A percentile compares a stretch with the other conserved stretches of the same genome.
phyloP scores from a whole-genome alignment of 225 moss, liverwort and hornwort species.

The Sphagnum tenellum region DNA sequence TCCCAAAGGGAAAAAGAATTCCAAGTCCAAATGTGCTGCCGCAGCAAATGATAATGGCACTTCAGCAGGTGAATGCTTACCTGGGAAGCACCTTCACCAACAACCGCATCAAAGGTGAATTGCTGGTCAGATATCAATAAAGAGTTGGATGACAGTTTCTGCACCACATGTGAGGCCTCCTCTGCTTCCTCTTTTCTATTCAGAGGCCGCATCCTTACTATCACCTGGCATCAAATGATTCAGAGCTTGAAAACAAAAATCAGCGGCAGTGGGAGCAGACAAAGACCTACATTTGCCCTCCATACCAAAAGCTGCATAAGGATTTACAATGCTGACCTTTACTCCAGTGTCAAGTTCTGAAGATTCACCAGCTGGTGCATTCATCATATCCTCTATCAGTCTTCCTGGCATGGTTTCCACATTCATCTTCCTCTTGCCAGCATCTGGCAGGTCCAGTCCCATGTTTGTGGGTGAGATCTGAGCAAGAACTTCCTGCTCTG shows the following conservation, averaged over 20 bases:
- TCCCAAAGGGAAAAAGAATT: not conserved
- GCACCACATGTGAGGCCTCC: slow-evolving; percentile 50
- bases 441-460: slow-evolving; percentile 20
- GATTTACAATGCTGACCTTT: slow-evolving; percentile 30
- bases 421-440: slow-evolving; percentile 52
- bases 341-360: slow-evolving; percentile 52
- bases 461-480: slow-evolving; percentile 6
- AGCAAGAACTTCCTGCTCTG: too few relatives aligned
- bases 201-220: slow-evolving; percentile 70
- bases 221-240: slow-evolving; percentile 37
- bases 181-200: slow-evolving; percentile 61
- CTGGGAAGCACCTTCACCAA: slow-evolving; percentile 64
- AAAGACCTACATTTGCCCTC: not conserved
- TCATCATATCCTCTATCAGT: slow-evolving; percentile 15
- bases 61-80: slow-evolving; percentile 10
- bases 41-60: not conserved
- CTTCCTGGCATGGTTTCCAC: slow-evolving; percentile 25
- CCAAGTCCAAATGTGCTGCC: not conserved
- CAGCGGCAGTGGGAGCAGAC: not conserved
- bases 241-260: not conserved
- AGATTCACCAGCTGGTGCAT: slow-evolving; percentile 15
- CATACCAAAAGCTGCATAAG: not conserved
- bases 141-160: slow-evolving; percentile 46
- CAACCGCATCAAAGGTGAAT: slow-evolving; percentile 81
- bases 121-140: slow-evolving; percentile 61